Base-by-base conservation (phyloP, 495 filamentous ascomycete species). In the Pyrenopolyporus hunteri region DNA sequence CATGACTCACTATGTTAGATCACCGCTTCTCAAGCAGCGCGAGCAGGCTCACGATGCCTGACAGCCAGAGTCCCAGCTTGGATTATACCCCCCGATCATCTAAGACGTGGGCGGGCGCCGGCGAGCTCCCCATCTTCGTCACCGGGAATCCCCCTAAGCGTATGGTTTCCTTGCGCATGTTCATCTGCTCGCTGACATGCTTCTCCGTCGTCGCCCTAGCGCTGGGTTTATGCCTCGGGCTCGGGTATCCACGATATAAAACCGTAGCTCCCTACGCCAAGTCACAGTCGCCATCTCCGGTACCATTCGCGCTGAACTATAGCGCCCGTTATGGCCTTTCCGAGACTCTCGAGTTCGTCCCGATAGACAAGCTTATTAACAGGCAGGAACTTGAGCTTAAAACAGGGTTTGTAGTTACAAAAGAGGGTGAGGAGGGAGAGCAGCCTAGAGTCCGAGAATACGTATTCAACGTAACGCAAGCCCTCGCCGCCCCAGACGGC, bases 401-500 rank as follows among this genome's bases (percentile, higher is more conserved):
- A 1, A 72, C 67, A 2, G 52, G 45, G 0, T 72, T 72, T 17
- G 36, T 33, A 1, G 37, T 61, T 1, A 57, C 63, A 8, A 25
- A 2, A 10, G 33, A 45, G 9, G 29, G 14, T 10, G 3, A 39
- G 2, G 19, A 10, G 2, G 36, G 13, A 19, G 16, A 11, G 4
- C 11, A 51, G n/a, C n/a, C 57, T 2, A 36, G 2, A 4, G 43
- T 63, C 6, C 59, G 70, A 11, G 62, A 72, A 10, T 72, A 64
- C 23, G 56, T 53, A 39, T 70, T 76, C 33, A 64, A 74, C 13
- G 59, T 72, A 14, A 29, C 63, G 23, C 44, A 62, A 19, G 67
- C 59, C 6, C 39, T 56, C 2, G 70, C 68, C 8, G 50, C 65
- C 7, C 85, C 83, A 1, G 83, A 87, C 61, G 78, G 81, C 3